A percentile compares a stretch with the other conserved stretches of the same genome.
Evolutionary conservation across 2,329 filamentous ascomycete species (phyloP).

Genomic region (Pseudopithomyces maydicus): DNA sequence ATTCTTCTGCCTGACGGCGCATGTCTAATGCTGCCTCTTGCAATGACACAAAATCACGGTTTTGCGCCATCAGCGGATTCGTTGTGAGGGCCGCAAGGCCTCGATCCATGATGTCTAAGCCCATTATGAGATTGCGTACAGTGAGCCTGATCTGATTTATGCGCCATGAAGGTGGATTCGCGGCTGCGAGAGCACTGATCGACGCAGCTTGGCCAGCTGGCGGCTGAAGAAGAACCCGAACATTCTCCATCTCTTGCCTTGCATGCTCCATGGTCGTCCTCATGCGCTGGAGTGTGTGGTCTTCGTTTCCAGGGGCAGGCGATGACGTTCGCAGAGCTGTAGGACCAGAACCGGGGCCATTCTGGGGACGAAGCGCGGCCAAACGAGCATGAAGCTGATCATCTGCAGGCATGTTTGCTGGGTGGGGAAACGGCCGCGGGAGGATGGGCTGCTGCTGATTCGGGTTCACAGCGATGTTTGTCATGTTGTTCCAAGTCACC

Average conservation of each 20-base stretch:
- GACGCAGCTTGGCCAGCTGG: constrained; percentile 14
- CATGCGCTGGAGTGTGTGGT: constrained; percentile 28
- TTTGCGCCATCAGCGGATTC: constrained; percentile 33
- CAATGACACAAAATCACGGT: constrained; percentile 34
- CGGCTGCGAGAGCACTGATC: constrained; percentile 2
- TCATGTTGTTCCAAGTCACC: constrained; percentile 57
- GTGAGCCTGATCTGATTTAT: constrained; percentile 33
- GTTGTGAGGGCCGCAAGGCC: constrained; percentile 24
- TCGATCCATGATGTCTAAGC: constrained; percentile 34
- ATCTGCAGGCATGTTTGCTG: constrained; percentile 2
- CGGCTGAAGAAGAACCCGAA: constrained; percentile 27
- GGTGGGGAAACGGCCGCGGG: constrained; percentile 27
- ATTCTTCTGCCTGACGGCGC: constrained; percentile 27
- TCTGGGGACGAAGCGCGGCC: constrained; percentile 25
- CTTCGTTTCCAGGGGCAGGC: constrained; percentile 17
- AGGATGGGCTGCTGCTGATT: constrained; percentile 28
- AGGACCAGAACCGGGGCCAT: constrained; percentile 21
- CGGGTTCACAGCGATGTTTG: constrained; percentile 27
- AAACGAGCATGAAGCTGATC: constrained; percentile 24
- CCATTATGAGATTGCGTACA: constrained; percentile 25
- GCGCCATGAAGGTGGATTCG: constrained; percentile 32
- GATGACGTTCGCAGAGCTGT: constrained; percentile 21
- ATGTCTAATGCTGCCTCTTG: constrained; percentile 34
- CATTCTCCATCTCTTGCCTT: constrained; percentile 39
- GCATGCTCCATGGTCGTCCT: constrained; percentile 29